Percentiles rank a stretch among this genome's conserved stretches.
phyloP scores from a whole-genome alignment of 352 stramenopile genomes.

The Globisporangium canariense region DNA sequence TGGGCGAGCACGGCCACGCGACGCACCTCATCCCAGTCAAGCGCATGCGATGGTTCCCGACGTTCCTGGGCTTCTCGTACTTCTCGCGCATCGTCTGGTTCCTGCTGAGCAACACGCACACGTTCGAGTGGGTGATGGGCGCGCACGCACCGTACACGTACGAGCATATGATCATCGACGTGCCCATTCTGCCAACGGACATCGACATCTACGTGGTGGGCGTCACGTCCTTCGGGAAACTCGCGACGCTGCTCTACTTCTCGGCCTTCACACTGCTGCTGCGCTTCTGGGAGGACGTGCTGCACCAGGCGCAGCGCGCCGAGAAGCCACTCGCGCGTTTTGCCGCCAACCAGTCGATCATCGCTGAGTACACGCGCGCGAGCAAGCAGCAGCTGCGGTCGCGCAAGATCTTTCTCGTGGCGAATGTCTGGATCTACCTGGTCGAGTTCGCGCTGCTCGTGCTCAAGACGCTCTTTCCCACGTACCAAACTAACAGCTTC shows the following conservation, averaged over 20 bases:
- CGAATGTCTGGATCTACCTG: slow-evolving; percentile 83
- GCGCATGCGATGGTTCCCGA: slow-evolving; percentile 82
- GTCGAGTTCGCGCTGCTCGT: slow-evolving; percentile 67
- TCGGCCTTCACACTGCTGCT: slow-evolving; percentile 78
- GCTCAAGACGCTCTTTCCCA: slow-evolving; percentile 67
- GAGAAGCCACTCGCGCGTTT: slow-evolving; percentile 60
- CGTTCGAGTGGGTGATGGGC: slow-evolving; percentile 76
- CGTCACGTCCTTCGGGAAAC: slow-evolving; percentile 70
- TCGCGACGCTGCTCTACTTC: slow-evolving; percentile 79
- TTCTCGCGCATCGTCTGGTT: slow-evolving; percentile 70
- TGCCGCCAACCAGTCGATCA: slow-evolving; percentile 68
- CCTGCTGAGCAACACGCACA: slow-evolving; percentile 74
- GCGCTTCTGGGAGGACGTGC: slow-evolving; percentile 80
- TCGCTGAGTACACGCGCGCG: slow-evolving; percentile 64
- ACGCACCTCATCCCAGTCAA: slow-evolving; percentile 77
- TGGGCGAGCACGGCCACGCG: slow-evolving; percentile 79
- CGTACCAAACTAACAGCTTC: slow-evolving; percentile 36
- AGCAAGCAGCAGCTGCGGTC: slow-evolving; percentile 42
- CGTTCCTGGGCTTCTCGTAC: slow-evolving; percentile 73
- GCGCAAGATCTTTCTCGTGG: slow-evolving; percentile 68
- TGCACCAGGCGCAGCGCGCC: slow-evolving; percentile 42
- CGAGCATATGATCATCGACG: slow-evolving; percentile 72
- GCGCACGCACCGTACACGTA: slow-evolving; percentile 40
- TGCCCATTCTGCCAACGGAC: slow-evolving; percentile 61
- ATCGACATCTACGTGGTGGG: slow-evolving; percentile 83